A percentile compares a stretch with the other conserved stretches of the same genome.
Evolutionary conservation across 164 flowering plant genomes (phyloP).

Genomic region (Taxillus chinensis): DNA sequence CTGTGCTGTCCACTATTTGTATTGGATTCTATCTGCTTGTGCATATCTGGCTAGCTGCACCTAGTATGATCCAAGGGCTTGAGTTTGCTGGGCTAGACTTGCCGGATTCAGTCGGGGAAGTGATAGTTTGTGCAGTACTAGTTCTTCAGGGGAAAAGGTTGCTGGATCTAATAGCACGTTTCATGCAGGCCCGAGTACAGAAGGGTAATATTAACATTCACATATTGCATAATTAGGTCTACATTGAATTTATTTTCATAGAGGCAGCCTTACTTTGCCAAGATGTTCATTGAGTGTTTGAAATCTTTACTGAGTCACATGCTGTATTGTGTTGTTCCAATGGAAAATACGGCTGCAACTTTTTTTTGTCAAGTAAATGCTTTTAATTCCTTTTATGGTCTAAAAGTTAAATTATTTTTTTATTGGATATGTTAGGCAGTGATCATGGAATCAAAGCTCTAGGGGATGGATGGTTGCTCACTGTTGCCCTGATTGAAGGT

Average conservation of each 20-base stretch:
- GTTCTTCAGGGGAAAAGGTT: constrained; percentile 74
- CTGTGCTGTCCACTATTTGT: constrained; percentile 54
- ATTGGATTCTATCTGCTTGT: constrained; percentile 56
- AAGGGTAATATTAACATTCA: constrained; percentile 37
- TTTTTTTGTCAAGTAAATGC: background rate
- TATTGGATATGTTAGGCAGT: constrained; percentile 34
- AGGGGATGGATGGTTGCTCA: constrained; percentile 95
- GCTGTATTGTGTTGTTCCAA: too few relatives aligned
- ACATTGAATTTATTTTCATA: background rate
- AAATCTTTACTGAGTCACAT: background rate
- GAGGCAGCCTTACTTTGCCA: background rate
- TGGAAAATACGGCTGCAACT: background rate
- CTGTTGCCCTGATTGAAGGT: constrained; percentile 91
- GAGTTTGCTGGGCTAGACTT: constrained; percentile 91
- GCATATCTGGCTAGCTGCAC: constrained; percentile 53
- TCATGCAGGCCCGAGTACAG: constrained; percentile 77
- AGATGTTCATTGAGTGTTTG: background rate
- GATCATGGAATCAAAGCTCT: constrained; percentile 97
- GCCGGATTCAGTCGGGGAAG: constrained; percentile 93
- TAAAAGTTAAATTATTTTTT: background rate
- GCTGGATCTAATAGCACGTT: constrained; percentile 60
- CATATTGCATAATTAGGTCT: background rate
- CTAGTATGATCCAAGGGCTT: constrained; percentile 74
- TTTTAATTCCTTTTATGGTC: background rate
- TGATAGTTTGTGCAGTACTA: constrained; percentile 62